phyloP scores from a whole-genome alignment of 306 rosid species.

The Pyrus pyrifolia region DNA sequence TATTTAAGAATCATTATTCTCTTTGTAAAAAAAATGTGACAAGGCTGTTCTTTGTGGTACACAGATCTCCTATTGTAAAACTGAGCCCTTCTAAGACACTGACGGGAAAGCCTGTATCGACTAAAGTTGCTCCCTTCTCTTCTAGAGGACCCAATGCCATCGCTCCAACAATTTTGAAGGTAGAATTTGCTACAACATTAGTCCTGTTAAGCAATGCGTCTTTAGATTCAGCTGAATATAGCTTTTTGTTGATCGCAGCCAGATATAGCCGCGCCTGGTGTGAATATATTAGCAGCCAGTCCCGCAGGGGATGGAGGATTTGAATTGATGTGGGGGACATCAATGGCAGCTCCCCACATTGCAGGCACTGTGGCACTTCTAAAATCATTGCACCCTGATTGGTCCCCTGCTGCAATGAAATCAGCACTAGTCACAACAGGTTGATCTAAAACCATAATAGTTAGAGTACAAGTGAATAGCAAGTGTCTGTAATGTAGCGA shows the following conservation, averaged over 20 bases:
- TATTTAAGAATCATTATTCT: background rate
- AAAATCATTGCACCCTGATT: conserved; percentile 22
- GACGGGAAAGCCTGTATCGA: conserved; percentile 39
- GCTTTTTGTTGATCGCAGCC: conserved; percentile 9
- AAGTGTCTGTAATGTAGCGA: background rate
- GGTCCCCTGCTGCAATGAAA: conserved; percentile 32
- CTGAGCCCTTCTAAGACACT: conserved; percentile 23
- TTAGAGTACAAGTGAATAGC: background rate
- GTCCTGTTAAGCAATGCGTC: no score
- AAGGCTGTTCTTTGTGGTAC: background rate
- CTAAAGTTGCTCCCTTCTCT: conserved; percentile 36
- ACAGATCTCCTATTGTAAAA: conserved; percentile 17
- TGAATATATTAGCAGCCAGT: conserved; percentile 22
- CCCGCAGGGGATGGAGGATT: conserved; percentile 2
- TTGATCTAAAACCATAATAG: background rate
- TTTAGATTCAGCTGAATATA: background rate
- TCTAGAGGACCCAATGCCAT: conserved; percentile 49
- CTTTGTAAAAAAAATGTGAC: background rate
- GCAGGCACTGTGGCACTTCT: conserved; percentile 29
- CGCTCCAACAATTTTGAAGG: conserved; percentile 36
- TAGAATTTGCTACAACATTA: background rate
- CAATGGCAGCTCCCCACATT: conserved; percentile 32
- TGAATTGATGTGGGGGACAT: conserved; percentile 17
- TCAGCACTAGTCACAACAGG: conserved; percentile 30
- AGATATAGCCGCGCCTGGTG: conserved; percentile 34